phyloP scores from a whole-genome alignment of 176 grass and related monocot species.

The Bonia amplexicaulis region DNA sequence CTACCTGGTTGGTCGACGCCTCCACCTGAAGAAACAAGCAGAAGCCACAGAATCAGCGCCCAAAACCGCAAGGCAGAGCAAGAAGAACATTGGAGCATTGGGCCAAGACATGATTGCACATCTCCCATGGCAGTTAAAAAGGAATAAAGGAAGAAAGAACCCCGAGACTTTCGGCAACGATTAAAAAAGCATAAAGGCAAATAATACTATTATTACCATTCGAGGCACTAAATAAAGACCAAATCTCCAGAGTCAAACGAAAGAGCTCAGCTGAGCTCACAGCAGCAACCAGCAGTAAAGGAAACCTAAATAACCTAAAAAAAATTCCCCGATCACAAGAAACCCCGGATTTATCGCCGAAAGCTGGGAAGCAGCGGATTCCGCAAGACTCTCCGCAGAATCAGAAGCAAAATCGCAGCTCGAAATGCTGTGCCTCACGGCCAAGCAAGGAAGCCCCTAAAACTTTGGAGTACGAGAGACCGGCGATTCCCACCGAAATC shows the following conservation, averaged over 20 bases:
- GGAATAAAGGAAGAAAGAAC: too few relatives aligned
- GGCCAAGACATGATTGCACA: slow-evolving; percentile 27
- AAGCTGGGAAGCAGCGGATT: not conserved
- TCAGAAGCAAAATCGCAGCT: not conserved
- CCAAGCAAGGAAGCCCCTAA: not conserved
- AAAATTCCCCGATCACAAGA: not conserved
- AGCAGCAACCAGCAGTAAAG: slow-evolving; percentile 5
- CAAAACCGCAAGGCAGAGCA: not conserved
- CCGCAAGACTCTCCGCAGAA: not conserved
- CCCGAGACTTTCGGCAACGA: slow-evolving; percentile 8
- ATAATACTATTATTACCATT: slow-evolving; percentile 19
- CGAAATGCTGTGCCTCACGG: not conserved
- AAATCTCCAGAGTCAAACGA: slow-evolving; percentile 23
- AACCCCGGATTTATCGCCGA: not conserved
- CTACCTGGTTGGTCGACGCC: slow-evolving; percentile 72
- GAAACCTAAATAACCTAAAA: not conserved
- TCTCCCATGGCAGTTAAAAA: slow-evolving; percentile 10
- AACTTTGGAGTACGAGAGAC: not conserved
- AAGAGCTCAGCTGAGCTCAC: not conserved
- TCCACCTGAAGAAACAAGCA: slow-evolving; percentile 59
- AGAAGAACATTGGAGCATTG: not conserved
- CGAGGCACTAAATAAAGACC: slow-evolving; percentile 42
- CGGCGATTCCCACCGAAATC: not conserved
- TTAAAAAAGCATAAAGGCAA: slow-evolving; percentile 34
- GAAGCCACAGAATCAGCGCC: not conserved